Evolutionary conservation across 345 rosid genomes (phyloP).

Genomic region (Punica granatum): DNA sequence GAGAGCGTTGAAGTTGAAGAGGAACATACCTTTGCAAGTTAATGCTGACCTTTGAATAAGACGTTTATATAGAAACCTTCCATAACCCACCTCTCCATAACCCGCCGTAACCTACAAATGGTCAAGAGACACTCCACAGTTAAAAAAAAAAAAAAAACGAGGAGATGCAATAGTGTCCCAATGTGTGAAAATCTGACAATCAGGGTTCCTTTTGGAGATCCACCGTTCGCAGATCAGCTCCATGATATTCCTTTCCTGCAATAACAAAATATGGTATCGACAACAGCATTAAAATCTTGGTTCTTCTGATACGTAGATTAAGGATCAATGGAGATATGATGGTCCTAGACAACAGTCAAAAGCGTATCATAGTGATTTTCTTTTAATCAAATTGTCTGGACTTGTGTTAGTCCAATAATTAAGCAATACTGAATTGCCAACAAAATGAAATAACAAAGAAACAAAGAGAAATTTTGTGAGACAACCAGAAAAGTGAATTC

Average conservation of each 20-base stretch:
- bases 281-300: not conserved
- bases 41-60: too few relatives aligned
- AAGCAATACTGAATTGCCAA: not conserved
- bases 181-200: conserved; percentile 21
- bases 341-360: not conserved
- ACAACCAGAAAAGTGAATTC: not conserved
- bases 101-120: too few relatives aligned
- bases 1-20: too few relatives aligned
- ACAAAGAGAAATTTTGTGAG: conserved; percentile 4
- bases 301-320: not conserved
- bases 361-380: not conserved
- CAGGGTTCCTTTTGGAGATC: conserved; percentile 66
- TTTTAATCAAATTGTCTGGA: not conserved
- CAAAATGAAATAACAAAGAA: conserved; percentile 6
- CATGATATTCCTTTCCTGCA: conserved; percentile 72
- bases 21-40: too few relatives aligned
- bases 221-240: conserved; percentile 96
- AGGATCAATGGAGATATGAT: conserved; percentile 1
- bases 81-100: too few relatives aligned
- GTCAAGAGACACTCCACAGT: too few relatives aligned
- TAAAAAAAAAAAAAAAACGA: conserved; percentile 18
- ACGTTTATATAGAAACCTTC: too few relatives aligned
- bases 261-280: not conserved
- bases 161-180: conserved; percentile 37
- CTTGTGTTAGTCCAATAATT: not conserved